Conservation (phyloP, 192 early-diverging fungal genomes). For the Coemansia sp. region DNA sequence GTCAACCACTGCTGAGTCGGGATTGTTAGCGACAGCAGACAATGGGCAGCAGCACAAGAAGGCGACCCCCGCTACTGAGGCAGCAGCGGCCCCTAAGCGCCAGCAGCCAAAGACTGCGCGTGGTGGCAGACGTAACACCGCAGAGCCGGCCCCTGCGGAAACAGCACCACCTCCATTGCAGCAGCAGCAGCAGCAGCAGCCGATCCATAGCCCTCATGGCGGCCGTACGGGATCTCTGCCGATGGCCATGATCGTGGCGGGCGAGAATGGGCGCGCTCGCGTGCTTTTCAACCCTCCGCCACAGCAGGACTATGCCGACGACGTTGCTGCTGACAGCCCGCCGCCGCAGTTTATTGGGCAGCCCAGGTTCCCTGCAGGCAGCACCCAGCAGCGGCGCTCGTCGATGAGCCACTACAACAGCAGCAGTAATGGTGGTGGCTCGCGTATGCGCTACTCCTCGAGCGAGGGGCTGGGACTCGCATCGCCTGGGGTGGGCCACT, state of each 20-base stretch:
- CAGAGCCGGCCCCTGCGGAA: not conserved
- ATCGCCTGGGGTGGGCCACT: slow-evolving; percentile 1
- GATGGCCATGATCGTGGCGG: slow-evolving; percentile 28
- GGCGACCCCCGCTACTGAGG: not conserved
- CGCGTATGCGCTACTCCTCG: slow-evolving; percentile 3
- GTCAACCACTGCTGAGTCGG: not conserved
- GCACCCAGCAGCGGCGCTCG: slow-evolving; percentile 15
- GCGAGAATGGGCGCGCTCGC: slow-evolving; percentile 43
- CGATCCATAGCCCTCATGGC: not conserved
- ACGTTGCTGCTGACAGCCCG: not conserved
- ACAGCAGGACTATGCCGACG: slow-evolving; percentile 4
- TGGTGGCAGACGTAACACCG: slow-evolving; percentile 1
- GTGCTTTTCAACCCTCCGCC: slow-evolving; percentile 27
- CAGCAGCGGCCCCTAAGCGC: not conserved
- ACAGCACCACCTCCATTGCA: not conserved
- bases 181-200: not conserved
- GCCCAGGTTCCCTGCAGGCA: slow-evolving; percentile 6
- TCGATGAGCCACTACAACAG: slow-evolving; percentile 11
- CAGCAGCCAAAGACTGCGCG: not conserved
- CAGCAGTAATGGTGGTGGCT: not conserved
- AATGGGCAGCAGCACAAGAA: not conserved
- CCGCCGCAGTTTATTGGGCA: slow-evolving; percentile 12
- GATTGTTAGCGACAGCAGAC: not conserved
- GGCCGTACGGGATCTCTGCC: slow-evolving; percentile 10
- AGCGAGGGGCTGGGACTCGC: slow-evolving; percentile 12